Evolutionary conservation across 495 filamentous ascomycete genomes (phyloP).

Genomic region (Hypomontagnella monticulosa): DNA sequence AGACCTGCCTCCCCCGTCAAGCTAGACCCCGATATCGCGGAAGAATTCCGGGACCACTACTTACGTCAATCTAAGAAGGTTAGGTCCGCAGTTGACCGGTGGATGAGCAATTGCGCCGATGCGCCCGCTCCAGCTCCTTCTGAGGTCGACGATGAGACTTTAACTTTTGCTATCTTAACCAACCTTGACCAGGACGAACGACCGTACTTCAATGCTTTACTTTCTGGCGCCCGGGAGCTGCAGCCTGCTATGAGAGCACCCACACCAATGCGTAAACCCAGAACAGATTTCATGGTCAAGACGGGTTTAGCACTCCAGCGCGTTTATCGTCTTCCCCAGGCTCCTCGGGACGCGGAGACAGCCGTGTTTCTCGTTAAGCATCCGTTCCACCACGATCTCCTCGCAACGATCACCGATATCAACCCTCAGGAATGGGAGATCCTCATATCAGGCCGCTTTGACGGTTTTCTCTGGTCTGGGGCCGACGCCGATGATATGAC

Average conservation of each 20-base stretch:
- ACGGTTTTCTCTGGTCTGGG: slow-evolving; percentile 96
- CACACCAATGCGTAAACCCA: slow-evolving; percentile 64
- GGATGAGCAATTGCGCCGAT: slow-evolving; percentile 81
- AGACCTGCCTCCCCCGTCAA: slow-evolving; percentile 74
- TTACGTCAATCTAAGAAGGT: slow-evolving; percentile 88
- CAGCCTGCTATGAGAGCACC: slow-evolving; percentile 64
- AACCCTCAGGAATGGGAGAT: slow-evolving; percentile 95
- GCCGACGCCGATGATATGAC: slow-evolving; percentile 69
- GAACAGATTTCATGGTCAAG: slow-evolving; percentile 74
- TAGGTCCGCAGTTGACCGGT: slow-evolving; percentile 81
- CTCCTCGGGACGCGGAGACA: slow-evolving; percentile 83
- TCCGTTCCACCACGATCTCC: slow-evolving; percentile 80
- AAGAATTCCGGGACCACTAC: slow-evolving; percentile 89
- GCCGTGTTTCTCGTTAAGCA: slow-evolving; percentile 91
- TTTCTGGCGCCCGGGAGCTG: slow-evolving; percentile 72
- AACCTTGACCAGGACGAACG: slow-evolving; percentile 80
- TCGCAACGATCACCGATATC: slow-evolving; percentile 87
- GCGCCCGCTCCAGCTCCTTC: slow-evolving; percentile 75
- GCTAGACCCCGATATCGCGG: slow-evolving; percentile 89
- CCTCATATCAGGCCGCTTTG: slow-evolving; percentile 92
- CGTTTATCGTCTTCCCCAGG: slow-evolving; percentile 75
- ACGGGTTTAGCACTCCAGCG: slow-evolving; percentile 81
- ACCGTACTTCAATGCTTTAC: slow-evolving; percentile 78
- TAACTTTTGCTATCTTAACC: slow-evolving; percentile 92
- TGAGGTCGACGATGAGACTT: slow-evolving; percentile 90